phyloP scores from a whole-genome alignment of 345 rosid genomes.

The Moricandia moricandioides region DNA sequence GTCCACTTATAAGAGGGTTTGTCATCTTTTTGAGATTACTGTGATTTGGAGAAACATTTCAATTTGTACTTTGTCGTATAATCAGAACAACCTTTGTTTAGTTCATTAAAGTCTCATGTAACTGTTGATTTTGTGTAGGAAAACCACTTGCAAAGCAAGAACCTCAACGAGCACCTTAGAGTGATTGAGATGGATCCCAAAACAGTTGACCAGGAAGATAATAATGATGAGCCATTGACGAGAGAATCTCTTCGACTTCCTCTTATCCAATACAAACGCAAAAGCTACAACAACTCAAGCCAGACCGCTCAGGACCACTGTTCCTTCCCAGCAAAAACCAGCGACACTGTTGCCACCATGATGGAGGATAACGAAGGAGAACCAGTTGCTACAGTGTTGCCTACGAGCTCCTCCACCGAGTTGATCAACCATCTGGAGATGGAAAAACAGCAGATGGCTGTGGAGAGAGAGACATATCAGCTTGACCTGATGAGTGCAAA shows the following conservation, averaged over 20 bases:
- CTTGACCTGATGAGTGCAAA: constrained; percentile 59
- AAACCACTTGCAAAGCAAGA: neutral
- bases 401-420: constrained; percentile 4
- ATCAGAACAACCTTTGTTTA: neutral
- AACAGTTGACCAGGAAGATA: neutral
- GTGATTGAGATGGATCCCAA: neutral
- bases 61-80: neutral
- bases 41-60: neutral
- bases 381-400: neutral
- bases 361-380: neutral
- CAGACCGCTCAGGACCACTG: constrained; percentile 51
- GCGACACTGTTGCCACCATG: constrained; percentile 32
- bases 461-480: constrained; percentile 51
- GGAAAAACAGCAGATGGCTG: constrained; percentile 53
- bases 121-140: neutral
- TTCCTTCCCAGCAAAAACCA: constrained; percentile 39
- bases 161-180: neutral
- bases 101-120: neutral
- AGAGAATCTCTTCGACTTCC: constrained; percentile 40
- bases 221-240: neutral
- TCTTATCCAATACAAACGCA: constrained; percentile 55
- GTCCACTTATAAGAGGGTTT: neutral
- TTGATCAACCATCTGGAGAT: constrained; percentile 52
- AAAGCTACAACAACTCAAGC: constrained; percentile 50
- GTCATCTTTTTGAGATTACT: neutral